Conservation (phyloP, 108 stramenopile genomes). For the Pseudonitzschia delicatissima region DNA sequence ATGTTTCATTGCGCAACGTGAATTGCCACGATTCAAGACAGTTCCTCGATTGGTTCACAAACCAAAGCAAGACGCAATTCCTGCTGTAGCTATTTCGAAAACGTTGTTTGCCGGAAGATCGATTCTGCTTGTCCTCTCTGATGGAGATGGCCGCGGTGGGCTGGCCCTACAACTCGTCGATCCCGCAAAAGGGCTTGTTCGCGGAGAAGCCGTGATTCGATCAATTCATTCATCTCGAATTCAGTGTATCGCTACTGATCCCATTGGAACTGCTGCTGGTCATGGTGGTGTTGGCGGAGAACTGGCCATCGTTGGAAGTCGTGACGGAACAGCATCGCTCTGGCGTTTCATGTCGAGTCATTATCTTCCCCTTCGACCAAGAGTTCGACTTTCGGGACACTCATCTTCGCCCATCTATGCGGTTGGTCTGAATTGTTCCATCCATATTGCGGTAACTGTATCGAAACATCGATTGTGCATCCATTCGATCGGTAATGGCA, state of each 20-base stretch:
- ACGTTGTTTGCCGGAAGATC: slow-evolving; percentile 83
- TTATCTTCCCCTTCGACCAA: slow-evolving; percentile 77
- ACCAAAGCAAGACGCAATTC: slow-evolving; percentile 7
- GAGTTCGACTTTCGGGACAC: slow-evolving; percentile 70
- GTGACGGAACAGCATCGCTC: slow-evolving; percentile 73
- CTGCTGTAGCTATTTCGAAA: slow-evolving; percentile 72
- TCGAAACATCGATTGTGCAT: slow-evolving; percentile 68
- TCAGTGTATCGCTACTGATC: slow-evolving; percentile 77
- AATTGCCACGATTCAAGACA: slow-evolving; percentile 77
- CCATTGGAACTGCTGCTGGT: slow-evolving; percentile 80
- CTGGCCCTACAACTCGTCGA: slow-evolving; percentile 85
- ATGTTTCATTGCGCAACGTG: slow-evolving; percentile 85
- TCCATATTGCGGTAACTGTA: slow-evolving; percentile 74
- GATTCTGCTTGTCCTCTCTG: slow-evolving; percentile 78
- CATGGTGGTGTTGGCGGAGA: slow-evolving; percentile 87
- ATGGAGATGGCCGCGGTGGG: slow-evolving; percentile 77
- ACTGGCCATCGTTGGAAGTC: slow-evolving; percentile 81
- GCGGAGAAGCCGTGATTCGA: slow-evolving; percentile 70
- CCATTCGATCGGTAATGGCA: slow-evolving; percentile 81
- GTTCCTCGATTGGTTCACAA: slow-evolving; percentile 72
- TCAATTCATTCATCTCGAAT: slow-evolving; percentile 70
- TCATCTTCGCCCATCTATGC: slow-evolving; percentile 55
- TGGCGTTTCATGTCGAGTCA: slow-evolving; percentile 90
- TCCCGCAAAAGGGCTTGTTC: slow-evolving; percentile 72
- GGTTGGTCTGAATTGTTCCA: slow-evolving; percentile 64